Evolutionary conservation across 2,329 filamentous ascomycete genomes (phyloP).

Genomic region (Fusarium sp.): DNA sequence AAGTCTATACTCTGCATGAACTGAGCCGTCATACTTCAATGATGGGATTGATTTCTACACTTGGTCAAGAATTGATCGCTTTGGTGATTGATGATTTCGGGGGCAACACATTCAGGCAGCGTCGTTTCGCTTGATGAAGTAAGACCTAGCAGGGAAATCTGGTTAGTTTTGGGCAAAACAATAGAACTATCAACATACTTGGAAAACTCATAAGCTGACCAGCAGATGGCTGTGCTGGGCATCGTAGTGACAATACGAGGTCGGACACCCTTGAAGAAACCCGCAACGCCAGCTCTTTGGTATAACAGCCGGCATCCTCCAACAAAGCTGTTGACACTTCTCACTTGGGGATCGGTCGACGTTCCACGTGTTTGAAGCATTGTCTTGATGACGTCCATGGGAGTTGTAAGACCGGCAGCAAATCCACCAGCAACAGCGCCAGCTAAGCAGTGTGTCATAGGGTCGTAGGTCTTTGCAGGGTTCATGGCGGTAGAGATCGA

Average conservation of each 20-base stretch:
- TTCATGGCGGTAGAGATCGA: conserved; percentile 96
- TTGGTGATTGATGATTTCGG: conserved; percentile 12
- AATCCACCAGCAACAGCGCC: conserved; percentile 93
- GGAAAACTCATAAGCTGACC: conserved; percentile 80
- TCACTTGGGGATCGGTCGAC: conserved; percentile 81
- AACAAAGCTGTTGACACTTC: conserved; percentile 84
- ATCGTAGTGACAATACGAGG: conserved; percentile 95
- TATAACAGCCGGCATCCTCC: conserved; percentile 86
- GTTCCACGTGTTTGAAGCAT: conserved; percentile 93
- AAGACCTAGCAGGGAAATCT: conserved; percentile 58
- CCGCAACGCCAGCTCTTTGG: conserved; percentile 82
- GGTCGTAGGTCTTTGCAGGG: conserved; percentile 86
- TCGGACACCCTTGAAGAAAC: conserved; percentile 93
- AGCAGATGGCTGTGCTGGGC: conserved; percentile 99
- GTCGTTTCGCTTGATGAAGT: conserved; percentile 69
- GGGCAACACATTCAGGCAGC: conserved; percentile 45
- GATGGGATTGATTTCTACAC: conserved; percentile 17
- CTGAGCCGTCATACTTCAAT: conserved; percentile 14
- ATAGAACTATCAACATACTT: conserved; percentile 63
- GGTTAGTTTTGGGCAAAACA: conserved; percentile 6
- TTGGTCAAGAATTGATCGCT: conserved; percentile 10
- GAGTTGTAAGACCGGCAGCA: conserved; percentile 92
- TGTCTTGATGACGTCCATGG: conserved; percentile 98
- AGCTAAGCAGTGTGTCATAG: conserved; percentile 91
- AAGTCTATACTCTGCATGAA: conserved; percentile 17